Base-by-base conservation (phyloP, 495 filamentous ascomycete species). In the Aspergillus nanangensis region DNA sequence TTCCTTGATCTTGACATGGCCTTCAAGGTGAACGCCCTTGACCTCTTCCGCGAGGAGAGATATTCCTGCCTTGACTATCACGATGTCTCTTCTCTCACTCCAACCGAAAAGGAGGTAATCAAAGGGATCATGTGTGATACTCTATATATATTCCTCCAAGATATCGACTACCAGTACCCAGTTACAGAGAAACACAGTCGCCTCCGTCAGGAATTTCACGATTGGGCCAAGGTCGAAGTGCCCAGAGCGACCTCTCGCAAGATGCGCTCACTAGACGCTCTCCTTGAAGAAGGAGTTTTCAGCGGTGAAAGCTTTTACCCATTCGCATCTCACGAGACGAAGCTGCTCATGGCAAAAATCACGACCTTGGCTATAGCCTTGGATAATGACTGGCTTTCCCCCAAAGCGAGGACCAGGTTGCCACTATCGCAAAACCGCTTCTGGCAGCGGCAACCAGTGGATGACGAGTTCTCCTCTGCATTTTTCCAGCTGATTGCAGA, bases 41-140 rank as follows among this genome's bases (percentile, higher is more conserved):
- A n/a, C n/a, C 18, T 38, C 14, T 38, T 38, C 18, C 11, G n/a
- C 14, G 36, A 38, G n/a, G 36, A 38, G 14, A n/a, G 18, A 5
- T 38, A 15, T 18, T 38, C 36, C n/a, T 38, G 36, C 18, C 36
- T 38, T n/a, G 36, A 38, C 18, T 38, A 38, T 18, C n/a, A 11
- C 3, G n/a, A 18, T 19, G 36, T 11, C 18, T 38, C 36, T n/a
- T n/a, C n/a, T 10, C 18, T 38, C 2, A 19, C 11, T 18, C 4
- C 36, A 38, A 3, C 4, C 36, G 18, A 18, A 11, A n/a, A 19
- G 3, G 36, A n/a, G 10, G 10, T 15, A n/a, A 38, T 38, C 18
- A 21, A 10, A n/a, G 36, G 20, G 36, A n/a, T 4, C 15, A 19
- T 21, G 36, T 38, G 36, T 18, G 18, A 38, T 38, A 2, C 20